Evolutionary conservation across 352 stramenopile genomes (phyloP), one percentile per base, ranked within the genome.

Genomic region (Blastocystis hominis): DNA sequence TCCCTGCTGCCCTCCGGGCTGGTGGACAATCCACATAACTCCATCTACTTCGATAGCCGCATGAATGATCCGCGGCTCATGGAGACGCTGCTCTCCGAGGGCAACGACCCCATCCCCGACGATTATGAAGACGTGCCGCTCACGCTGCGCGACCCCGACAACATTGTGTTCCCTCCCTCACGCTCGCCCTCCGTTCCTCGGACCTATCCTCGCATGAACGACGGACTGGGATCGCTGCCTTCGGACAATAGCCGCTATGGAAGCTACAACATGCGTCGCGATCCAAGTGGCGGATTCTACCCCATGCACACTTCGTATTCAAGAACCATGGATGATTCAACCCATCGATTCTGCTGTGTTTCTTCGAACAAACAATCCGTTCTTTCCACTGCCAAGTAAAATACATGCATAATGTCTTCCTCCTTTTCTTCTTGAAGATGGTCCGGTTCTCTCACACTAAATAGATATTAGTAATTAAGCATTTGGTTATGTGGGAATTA

Each of bases 391-490:
- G 44, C 47, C 7, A 6, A 70, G 46, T n/a, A 24, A 30, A 30
- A 30, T 30, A 30, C 24, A 30, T 30, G 24, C 24, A 30, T 30
- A 30, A 30, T 30, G 24, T 30, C 24, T 30, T 30, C 24, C 24
- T 30, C 24, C 69, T 7, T 7, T 30, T 30, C 24, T 30, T 30
- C 24, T 30, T 30, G 24, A 30, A 30, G 24, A 30, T 30, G 24
- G 24, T 30, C 24, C 24, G 24, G 24, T 30, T 30, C 24, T 30
- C 24, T 30, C 24, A 30, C 24, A 30, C 77, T 87, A 87, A 78
- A 87, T 1, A 75, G 2, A 24, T 78, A 46, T 78, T 77, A 87
- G 66, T 78, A 69, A 87, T 64, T 54, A 77, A 72, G 77, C 66
- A 78, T 87, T 75, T 76, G 53, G 72, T 66, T 66, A 84, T 61